Percentiles rank a stretch among this genome's conserved stretches.
Conservation (phyloP, 148 eudicot genomes). For the Chenopodium suecicum region DNA sequence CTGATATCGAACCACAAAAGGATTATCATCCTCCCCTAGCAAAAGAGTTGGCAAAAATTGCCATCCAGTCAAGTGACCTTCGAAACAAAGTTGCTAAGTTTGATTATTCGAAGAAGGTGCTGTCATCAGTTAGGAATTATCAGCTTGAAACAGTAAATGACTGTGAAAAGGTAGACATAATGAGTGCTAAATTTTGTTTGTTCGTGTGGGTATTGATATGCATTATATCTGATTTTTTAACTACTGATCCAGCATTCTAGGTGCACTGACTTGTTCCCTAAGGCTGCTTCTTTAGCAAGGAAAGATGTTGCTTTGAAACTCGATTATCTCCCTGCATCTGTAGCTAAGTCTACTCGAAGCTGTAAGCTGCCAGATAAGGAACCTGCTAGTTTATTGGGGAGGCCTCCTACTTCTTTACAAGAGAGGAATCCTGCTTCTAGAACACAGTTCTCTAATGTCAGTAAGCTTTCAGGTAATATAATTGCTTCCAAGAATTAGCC, state of each 20-base stretch:
- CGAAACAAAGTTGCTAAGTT: constrained; percentile 4
- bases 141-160: not conserved
- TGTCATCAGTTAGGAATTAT: not conserved
- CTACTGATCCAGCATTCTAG: not conserved
- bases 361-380: not conserved
- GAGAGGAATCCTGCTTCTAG: not conserved
- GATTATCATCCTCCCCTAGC: not conserved
- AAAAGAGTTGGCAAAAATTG: not conserved
- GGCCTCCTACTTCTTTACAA: not conserved
- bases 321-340: not conserved
- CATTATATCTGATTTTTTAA: not conserved
- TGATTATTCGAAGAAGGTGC: not conserved
- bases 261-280: constrained; percentile 5
- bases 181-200: not conserved
- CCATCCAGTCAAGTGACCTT: not conserved
- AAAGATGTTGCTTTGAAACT: not conserved
- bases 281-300: constrained; percentile 10
- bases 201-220: not conserved
- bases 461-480: constrained; percentile 19
- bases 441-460: constrained; percentile 1
- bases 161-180: not conserved
- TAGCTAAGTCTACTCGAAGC: not conserved
- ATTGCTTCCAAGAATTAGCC: not conserved
- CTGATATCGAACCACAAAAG: not conserved
- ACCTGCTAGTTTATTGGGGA: not conserved